A percentile compares a stretch with the other conserved stretches of the same genome.
These are phyloP conservation scores for Acacia acuminata DNA, from an alignment of 306 rosid species.

Conservation along the genomic window DNA sequence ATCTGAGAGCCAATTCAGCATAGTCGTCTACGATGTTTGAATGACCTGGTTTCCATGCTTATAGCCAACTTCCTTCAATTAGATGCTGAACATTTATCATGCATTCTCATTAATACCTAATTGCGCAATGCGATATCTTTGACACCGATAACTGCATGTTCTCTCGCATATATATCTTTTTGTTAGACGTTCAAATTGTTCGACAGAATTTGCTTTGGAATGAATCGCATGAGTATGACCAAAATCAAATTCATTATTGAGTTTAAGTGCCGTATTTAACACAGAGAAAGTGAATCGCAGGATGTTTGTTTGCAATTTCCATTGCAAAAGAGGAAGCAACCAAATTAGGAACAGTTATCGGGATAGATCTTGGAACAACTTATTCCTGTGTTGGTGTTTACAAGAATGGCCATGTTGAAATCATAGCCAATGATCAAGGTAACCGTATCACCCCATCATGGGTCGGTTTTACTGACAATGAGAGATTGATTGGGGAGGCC, in stretches of 20 bases:
- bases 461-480: slow-evolving; percentile 87
- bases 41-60: not conserved
- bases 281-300: not conserved
- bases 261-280: slow-evolving; percentile 3
- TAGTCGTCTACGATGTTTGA: not conserved
- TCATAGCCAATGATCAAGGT: slow-evolving; percentile 99
- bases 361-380: slow-evolving; percentile 95
- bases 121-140: not conserved
- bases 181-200: not conserved
- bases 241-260: slow-evolving; percentile 35
- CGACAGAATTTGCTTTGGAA: not conserved
- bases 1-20: not conserved
- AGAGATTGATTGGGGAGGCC: slow-evolving; percentile 98
- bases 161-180: not conserved
- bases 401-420: slow-evolving; percentile 94
- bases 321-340: slow-evolving; percentile 30
- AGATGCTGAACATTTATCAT: not conserved
- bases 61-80: no score
- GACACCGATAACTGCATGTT: not conserved
- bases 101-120: not conserved
- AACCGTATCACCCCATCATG: slow-evolving; percentile 99
- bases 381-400: slow-evolving; percentile 99
- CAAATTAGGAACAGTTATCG: slow-evolving; percentile 93
- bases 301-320: not conserved
- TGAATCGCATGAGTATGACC: not conserved